phyloP scores from a whole-genome alignment of 2,329 filamentous ascomycete species.

The Sordariomycetes sp. region DNA sequence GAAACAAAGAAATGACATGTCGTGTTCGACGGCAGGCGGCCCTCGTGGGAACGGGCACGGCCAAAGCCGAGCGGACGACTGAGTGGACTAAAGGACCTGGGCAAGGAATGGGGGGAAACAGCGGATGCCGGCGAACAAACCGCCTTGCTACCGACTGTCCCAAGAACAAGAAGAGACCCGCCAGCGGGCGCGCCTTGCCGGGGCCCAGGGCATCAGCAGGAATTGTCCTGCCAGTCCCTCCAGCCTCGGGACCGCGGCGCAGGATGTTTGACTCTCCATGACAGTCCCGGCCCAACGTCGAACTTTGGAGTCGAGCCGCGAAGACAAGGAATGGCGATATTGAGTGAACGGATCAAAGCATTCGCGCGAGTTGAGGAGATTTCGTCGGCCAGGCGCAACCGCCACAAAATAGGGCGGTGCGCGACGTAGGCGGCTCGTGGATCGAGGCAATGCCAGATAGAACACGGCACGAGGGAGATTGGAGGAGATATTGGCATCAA shows the following conservation, averaged over 20 bases:
- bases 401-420: neutral
- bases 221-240: neutral
- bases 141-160: neutral
- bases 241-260: neutral
- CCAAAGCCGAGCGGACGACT: neutral
- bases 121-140: neutral
- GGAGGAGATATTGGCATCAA: neutral
- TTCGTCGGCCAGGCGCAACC: neutral
- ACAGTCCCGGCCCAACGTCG: neutral
- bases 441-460: neutral
- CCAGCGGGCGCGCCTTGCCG: neutral
- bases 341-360: neutral
- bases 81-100: neutral
- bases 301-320: neutral
- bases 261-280: neutral
- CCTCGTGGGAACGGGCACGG: neutral
- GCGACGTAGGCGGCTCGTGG: neutral
- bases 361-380: neutral
- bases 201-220: neutral
- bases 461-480: neutral
- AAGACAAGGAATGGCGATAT: neutral
- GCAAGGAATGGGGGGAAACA: neutral
- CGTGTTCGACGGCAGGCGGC: neutral
- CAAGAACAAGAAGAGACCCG: neutral
- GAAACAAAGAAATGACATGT: neutral